Base-by-base conservation (phyloP, 495 filamentous ascomycete genomes). In the Darksidea phi region DNA sequence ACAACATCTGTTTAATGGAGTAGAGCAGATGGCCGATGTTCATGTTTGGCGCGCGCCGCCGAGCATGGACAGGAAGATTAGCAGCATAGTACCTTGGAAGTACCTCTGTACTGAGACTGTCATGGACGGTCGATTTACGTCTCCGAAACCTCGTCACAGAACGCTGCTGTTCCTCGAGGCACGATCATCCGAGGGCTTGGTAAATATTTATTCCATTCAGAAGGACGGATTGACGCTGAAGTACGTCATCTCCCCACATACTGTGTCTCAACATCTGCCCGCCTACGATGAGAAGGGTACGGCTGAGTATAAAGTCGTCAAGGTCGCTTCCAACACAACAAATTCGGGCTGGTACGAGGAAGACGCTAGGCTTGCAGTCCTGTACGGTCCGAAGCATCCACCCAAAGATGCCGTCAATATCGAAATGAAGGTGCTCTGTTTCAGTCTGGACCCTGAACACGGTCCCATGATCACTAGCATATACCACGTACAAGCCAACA, bases 1-100 rank as follows among this genome's bases (percentile, higher is more conserved):
- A 15, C 34, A 61, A 32, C 63, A 66, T 43, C 18, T 66, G 21
- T 21, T 32, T 8, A 45, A 48, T 54, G 63, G 63, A 10, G 56
- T 32, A 18, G 11, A 17, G 7, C 38, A 37, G 46, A 46, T 57
- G 57, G 48, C 53, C 1, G 63, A 66, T 48, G 23, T 48, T 11
- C 47, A 60, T 17, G 23, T 48, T 11, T 61, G 48, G 38, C 21
- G 7, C 17, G 18, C 50, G 4, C 2, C 21, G 12, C 1, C n/a
- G n/a, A 17, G 18, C 24, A 25, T 26, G 17, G 51, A 66, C 23
- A 55, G 28, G 51, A 60, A 53, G 23, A 57, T 26, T n/a, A 59
- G 55, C 37, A 28, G 2, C n/a, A 54, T 60, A 18, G 18, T 46
- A 15, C 17, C 37, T 20, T 34, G 23, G 46, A 15, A 18, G 15